Evolutionary conservation across 371 early-diverging fungal genomes (phyloP).

Genomic region (Rhizomucor pusillus): DNA sequence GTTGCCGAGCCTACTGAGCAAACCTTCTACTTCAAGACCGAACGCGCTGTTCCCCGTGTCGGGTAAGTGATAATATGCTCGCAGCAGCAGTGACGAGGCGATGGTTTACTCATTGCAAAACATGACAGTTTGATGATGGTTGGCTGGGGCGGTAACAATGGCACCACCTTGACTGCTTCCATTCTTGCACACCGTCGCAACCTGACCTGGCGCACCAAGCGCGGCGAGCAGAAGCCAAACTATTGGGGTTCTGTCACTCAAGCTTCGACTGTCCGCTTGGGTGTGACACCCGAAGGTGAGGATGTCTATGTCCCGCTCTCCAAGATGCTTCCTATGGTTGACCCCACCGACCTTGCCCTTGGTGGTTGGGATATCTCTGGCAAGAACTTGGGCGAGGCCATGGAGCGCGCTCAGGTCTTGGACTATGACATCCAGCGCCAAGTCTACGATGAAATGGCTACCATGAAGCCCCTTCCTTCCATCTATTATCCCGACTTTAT

Average conservation of each 20-base stretch:
- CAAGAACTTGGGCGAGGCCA: constrained; percentile 83
- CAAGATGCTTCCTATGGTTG: constrained; percentile 90
- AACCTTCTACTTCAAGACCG: constrained; percentile 87
- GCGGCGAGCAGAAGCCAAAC: constrained; percentile 88
- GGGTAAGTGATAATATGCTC: constrained; percentile 52
- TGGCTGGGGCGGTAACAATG: constrained; percentile 99
- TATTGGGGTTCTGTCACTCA: constrained; percentile 96
- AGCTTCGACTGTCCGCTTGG: constrained; percentile 93
- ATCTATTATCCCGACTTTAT: constrained; percentile 97
- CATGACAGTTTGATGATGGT: constrained; percentile 89
- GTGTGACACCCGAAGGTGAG: constrained; percentile 74
- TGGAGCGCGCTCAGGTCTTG: constrained; percentile 92
- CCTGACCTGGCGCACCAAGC: constrained; percentile 89
- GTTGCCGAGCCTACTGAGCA: constrained; percentile 83
- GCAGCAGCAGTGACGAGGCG: too few relatives aligned
- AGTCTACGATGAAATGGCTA: constrained; percentile 74
- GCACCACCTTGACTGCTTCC: constrained; percentile 94
- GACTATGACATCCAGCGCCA: constrained; percentile 95
- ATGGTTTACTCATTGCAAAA: too few relatives aligned
- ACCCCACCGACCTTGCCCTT: constrained; percentile 93
- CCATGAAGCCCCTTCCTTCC: constrained; percentile 85
- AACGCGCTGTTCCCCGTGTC: constrained; percentile 74
- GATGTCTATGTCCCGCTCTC: constrained; percentile 90
- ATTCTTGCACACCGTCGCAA: constrained; percentile 89
- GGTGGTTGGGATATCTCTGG: constrained; percentile 97